Evolutionary conservation across 805 yeast species (phyloP).

Genomic region (Candida ovalis): DNA sequence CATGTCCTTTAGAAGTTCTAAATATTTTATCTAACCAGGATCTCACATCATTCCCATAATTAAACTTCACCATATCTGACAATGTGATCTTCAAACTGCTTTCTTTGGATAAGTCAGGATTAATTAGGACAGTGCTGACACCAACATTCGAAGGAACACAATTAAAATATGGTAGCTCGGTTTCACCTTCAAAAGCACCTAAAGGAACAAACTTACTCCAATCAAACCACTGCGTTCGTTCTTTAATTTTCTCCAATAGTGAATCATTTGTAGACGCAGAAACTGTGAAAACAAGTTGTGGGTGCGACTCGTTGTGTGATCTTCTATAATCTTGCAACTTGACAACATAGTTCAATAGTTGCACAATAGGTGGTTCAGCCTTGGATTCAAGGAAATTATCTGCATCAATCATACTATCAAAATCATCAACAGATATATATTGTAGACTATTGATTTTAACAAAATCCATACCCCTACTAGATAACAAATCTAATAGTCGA

Average conservation of each 20-base stretch:
- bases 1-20: constrained; percentile 20
- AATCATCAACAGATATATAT: constrained; percentile 32
- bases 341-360: constrained; percentile 29
- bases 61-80: constrained; percentile 23
- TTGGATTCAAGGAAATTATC: constrained; percentile 12
- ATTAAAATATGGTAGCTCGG: constrained; percentile 20
- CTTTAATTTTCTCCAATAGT: constrained; percentile 49
- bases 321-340: constrained; percentile 31
- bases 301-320: constrained; percentile 29
- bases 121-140: constrained; percentile 22
- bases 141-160: constrained; percentile 21
- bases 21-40: constrained; percentile 22
- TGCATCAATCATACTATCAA: constrained; percentile 28
- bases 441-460: constrained; percentile 25
- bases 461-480: constrained; percentile 31
- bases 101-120: constrained; percentile 17
- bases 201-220: constrained; percentile 29
- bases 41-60: constrained; percentile 20
- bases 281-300: constrained; percentile 28
- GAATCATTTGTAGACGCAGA: constrained; percentile 33
- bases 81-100: constrained; percentile 19
- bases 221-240: constrained; percentile 46
- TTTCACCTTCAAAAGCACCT: constrained; percentile 22
- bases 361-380: constrained; percentile 28
- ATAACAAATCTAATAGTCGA: constrained; percentile 32